Evolutionary conservation across 2,329 filamentous ascomycete genomes (phyloP), one percentile per base, ranked within the genome.

Genomic region (Anthostomella pinea): DNA sequence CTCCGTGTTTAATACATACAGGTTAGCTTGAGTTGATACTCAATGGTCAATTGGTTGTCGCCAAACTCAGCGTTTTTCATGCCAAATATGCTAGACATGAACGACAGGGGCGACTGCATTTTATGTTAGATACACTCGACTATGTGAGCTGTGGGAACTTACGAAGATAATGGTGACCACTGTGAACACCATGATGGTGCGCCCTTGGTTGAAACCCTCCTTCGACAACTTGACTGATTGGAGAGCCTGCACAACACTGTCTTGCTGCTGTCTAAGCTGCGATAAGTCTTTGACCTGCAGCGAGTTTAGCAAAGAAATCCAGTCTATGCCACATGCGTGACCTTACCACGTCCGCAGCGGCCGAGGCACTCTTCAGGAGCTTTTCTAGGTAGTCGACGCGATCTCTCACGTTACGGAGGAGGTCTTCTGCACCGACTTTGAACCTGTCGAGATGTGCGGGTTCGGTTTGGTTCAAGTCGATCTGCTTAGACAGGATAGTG

Each of bases 1-100:
- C n/a, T 23, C 11, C 21, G 21, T 11, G 21, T 8, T 23, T 11
- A 13, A 19, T 4, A 35, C 38, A 38, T 11, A 41, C 38, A 35
- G 9, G 41, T 45, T 16, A 38, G 18, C 17, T 35, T 37, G 10
- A 42, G 11, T 18, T 39, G 24, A 14, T 41, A 30, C 8, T 20
- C 6, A 16, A 42, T 30, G 5, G 30, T 26, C 35, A 28, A 41
- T n/a, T 33, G 23, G 13, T 39, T 35, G 9, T 26, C 16, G 16
- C 32, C 35, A 16, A 45, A 38, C 21, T 58, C 53, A 1, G 6
- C 13, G 8, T 56, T 51, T 24, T 66, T 66, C 64, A 66, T 66
- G 2, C 64, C 64, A 22, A 67, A 66, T 6, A 66, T 41, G 4
- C 55, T 56, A 0, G 63, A 52, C n/a, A 64, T 49, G 46, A 65